These are phyloP conservation scores for Blastobotrys peoriensis DNA, from an alignment of 805 yeast species.

Conservation along the genomic window DNA sequence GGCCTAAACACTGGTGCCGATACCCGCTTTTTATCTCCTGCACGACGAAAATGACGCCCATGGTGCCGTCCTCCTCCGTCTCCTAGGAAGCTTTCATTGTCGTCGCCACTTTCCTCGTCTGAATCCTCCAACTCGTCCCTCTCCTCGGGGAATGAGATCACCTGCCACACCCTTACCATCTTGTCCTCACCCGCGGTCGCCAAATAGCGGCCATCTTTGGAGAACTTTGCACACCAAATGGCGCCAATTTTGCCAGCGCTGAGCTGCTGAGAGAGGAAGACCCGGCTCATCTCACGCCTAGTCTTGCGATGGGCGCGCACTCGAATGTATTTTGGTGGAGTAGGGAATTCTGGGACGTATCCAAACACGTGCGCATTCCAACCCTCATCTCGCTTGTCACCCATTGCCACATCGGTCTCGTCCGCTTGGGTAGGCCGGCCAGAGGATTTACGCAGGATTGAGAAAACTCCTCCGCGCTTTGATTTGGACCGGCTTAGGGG, in stretches of 20 bases:
- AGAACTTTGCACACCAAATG: conserved; percentile 69
- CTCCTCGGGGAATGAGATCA: conserved; percentile 65
- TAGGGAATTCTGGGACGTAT: conserved; percentile 23
- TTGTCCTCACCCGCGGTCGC: conserved; percentile 83
- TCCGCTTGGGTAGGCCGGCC: conserved; percentile 19
- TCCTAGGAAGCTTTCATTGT: conserved; percentile 7
- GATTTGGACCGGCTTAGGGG: neutral
- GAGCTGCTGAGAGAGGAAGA: conserved; percentile 33
- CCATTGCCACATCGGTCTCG: conserved; percentile 8
- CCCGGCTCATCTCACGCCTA: conserved; percentile 25
- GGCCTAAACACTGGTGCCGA: conserved; percentile 78
- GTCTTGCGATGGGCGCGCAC: conserved; percentile 29
- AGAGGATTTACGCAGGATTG: conserved; percentile 16
- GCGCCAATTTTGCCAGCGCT: conserved; percentile 35
- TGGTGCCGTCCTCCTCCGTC: neutral
- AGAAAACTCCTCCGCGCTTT: conserved; percentile 12
- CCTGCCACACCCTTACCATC: conserved; percentile 68
- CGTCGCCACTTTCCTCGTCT: conserved; percentile 10
- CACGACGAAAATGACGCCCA: conserved; percentile 1
- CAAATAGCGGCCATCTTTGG: conserved; percentile 71
- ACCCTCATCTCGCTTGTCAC: conserved; percentile 25
- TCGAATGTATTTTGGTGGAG: conserved; percentile 30
- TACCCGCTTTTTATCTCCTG: conserved; percentile 16
- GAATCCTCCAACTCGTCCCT: conserved; percentile 36
- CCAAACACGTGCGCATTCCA: conserved; percentile 28